A percentile compares a stretch with the other conserved stretches of the same genome.
These are phyloP conservation scores for Boletus subluridellus DNA, from an alignment of 1,284 basidiomycete genomes.

Conservation along the genomic window DNA sequence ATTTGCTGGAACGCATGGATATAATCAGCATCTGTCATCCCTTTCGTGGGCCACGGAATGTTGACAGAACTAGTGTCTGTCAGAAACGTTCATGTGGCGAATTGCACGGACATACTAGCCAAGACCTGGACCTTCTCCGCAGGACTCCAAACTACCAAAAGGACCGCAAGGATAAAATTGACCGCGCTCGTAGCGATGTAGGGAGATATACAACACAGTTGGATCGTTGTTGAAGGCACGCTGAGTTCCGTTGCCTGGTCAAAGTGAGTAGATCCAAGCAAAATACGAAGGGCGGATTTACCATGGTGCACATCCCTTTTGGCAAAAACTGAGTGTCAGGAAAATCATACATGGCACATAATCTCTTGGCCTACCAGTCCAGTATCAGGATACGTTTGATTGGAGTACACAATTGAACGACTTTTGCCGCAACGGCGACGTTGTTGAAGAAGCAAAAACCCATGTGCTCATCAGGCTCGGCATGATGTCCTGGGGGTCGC, in stretches of 20 bases:
- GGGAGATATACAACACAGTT: constrained; percentile 89
- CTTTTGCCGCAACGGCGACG: constrained; percentile 87
- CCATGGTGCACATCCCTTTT: constrained; percentile 96
- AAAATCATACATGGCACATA: constrained; percentile 3
- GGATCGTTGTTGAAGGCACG: constrained; percentile 91
- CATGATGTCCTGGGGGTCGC: constrained; percentile 96
- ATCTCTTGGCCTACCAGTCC: constrained; percentile 75
- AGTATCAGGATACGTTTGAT: constrained; percentile 85
- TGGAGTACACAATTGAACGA: constrained; percentile 65
- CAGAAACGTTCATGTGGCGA: constrained; percentile 8
- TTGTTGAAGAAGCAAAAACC: constrained; percentile 99
- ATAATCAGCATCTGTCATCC: constrained; percentile 95
- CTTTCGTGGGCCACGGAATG: constrained; percentile 87
- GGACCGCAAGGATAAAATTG: constrained; percentile 90
- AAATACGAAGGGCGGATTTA: constrained; percentile 30
- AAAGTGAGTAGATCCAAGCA: constrained; percentile 10
- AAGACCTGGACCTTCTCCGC: constrained; percentile 77
- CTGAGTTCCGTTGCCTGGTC: constrained; percentile 91
- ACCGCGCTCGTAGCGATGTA: constrained; percentile 93
- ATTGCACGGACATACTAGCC: constrained; percentile 66
- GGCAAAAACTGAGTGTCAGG: constrained; percentile 11
- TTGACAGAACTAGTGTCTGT: constrained; percentile 74
- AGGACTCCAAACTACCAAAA: constrained; percentile 83
- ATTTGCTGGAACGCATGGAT: constrained; percentile 94
- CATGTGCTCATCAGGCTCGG: constrained; percentile 96